Base-by-base conservation (phyloP, 208 protist genomes). In the Leishmania braziliensis region DNA sequence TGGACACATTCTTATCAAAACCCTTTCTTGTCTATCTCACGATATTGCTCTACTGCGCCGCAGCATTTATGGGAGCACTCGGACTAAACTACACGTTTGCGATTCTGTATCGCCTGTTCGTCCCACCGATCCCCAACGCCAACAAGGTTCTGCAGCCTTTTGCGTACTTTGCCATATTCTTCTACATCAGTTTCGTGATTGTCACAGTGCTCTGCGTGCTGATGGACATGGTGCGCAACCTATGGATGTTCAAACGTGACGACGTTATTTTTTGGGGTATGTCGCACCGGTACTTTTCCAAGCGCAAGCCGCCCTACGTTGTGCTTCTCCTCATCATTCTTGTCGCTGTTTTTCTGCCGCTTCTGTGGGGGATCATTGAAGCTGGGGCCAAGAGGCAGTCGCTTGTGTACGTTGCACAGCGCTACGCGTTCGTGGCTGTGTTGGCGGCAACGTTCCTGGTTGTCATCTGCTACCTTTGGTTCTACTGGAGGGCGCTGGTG, bases 281-380 rank as follows among this genome's bases (percentile, higher is more conserved):
- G 58, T 92, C 90, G 39, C 87, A 93, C 75, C 63, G 43, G 18
- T 83, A 62, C 77, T 84, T 93, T 77, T 89, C 88, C 18, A 88
- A 91, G 70, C 70, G 87, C n/a, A 90, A 86, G 68, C 93, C 95
- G 14, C 95, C 95, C 16, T 95, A 90, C 85, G 56, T 94, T 23
- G 79, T 98, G 0, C 96, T 96, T 78, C 78, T 95, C 39, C 5
- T 91, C 39, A 78, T 98, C 58, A 89, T 96, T 60, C 62, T 94
- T 23, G 84, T 88, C 48, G 95, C 92, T 0, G 86, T 95, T 8
- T 60, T 89, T 9, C 53, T 96, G 76, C 95, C 95, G n/a, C 78
- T 96, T 50, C 75, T 96, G 75, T 98, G 90, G 90, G 89, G 88
- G 33, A 69, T 96, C 56, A 86, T 98, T 56, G 95, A 95, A 29